These are phyloP conservation scores for Corniculantispora saksenae DNA, from an alignment of 2,329 filamentous ascomycete genomes.

Conservation along the genomic window DNA sequence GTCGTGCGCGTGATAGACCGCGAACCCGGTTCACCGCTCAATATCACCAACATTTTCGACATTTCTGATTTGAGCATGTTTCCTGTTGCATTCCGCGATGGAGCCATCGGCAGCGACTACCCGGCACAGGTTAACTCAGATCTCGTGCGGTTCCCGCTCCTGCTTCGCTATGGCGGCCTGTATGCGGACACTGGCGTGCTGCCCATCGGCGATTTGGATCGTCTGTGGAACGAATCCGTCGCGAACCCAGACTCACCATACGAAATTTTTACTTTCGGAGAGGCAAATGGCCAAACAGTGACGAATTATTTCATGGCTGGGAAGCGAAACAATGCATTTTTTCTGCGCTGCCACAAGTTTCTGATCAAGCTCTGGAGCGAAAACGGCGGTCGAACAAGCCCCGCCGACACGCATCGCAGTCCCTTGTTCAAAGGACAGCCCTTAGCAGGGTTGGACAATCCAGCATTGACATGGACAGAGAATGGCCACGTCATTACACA, in stretches of 20 bases:
- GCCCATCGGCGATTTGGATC: constrained; percentile 58
- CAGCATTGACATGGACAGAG: constrained; percentile 24
- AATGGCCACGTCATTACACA: constrained; percentile 32
- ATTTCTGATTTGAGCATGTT: constrained; percentile 44
- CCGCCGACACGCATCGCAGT: constrained; percentile 51
- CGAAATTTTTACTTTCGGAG: constrained; percentile 48
- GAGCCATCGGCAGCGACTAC: constrained; percentile 50
- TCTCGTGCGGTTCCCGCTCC: constrained; percentile 56
- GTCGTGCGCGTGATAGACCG: constrained; percentile 52
- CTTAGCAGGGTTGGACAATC: constrained; percentile 32
- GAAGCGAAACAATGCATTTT: constrained; percentile 44
- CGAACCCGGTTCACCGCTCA: constrained; percentile 43
- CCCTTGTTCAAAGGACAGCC: constrained; percentile 48
- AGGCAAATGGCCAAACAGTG: constrained; percentile 36
- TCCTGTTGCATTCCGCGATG: constrained; percentile 51
- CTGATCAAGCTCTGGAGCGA: constrained; percentile 53
- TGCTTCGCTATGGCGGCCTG: constrained; percentile 58
- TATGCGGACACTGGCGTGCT: constrained; percentile 60
- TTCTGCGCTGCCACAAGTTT: constrained; percentile 48
- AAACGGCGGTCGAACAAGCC: constrained; percentile 44
- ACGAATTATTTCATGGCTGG: constrained; percentile 52
- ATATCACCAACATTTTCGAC: constrained; percentile 52
- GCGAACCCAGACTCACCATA: constrained; percentile 46
- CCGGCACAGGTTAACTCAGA: constrained; percentile 58
- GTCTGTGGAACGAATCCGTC: constrained; percentile 52